Evolutionary conservation across 2,329 filamentous ascomycete genomes (phyloP).

Genomic region (Aspergillus jensenii): DNA sequence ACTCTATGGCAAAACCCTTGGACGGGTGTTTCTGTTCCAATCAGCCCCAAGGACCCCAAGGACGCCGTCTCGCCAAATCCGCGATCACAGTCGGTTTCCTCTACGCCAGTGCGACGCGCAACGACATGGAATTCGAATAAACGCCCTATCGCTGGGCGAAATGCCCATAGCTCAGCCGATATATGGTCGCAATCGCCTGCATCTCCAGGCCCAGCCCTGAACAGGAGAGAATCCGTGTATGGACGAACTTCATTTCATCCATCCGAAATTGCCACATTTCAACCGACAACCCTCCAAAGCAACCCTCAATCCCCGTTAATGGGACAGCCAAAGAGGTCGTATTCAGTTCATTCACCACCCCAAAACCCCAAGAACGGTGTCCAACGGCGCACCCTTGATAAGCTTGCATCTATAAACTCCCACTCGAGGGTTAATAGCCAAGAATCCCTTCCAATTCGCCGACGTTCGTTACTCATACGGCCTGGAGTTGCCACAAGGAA

Average conservation of each 20-base stretch:
- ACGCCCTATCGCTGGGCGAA: conserved; percentile 2
- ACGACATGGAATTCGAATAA: conserved; percentile 9
- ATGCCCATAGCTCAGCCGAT: conserved; percentile 11
- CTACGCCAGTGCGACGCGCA: conserved; percentile 15
- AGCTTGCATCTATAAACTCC: conserved; percentile 33
- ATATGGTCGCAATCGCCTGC: conserved; percentile 7
- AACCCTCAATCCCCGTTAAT: conserved; percentile 16
- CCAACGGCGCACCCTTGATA: conserved; percentile 25
- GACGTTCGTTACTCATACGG: conserved; percentile 36
- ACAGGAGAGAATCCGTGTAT: conserved; percentile 15
- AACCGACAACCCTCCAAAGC: conserved; percentile 17
- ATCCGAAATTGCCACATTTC: conserved; percentile 22
- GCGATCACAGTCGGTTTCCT: conserved; percentile 25
- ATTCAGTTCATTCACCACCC: conserved; percentile 29
- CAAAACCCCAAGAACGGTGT: conserved; percentile 25
- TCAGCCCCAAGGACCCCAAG: conserved; percentile 1
- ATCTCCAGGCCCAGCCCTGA: conserved; percentile 3
- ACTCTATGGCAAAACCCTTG: conserved; percentile 36
- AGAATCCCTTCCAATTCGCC: conserved; percentile 37
- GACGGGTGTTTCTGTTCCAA: conserved; percentile 28
- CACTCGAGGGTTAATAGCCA: conserved; percentile 34
- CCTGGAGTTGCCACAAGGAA: conserved; percentile 38
- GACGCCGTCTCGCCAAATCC: conserved; percentile 11
- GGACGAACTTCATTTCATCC: conserved; percentile 20
- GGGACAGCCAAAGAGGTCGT: conserved; percentile 26